phyloP scores from a whole-genome alignment of 2,329 filamentous ascomycete genomes.

The Neophaeococcomyces aloes region DNA sequence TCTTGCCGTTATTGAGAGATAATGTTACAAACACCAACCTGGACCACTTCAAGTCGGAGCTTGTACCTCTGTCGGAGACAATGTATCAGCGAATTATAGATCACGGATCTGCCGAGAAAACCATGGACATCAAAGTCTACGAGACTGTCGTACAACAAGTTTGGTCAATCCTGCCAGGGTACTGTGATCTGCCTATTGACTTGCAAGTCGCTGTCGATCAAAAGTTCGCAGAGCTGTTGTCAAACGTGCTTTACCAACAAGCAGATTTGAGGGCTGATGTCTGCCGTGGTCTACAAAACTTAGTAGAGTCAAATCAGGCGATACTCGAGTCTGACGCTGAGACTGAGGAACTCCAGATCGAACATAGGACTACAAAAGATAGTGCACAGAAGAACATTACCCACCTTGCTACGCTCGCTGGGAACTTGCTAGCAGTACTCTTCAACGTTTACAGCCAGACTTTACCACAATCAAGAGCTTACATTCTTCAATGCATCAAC shows the following conservation, averaged over 20 bases:
- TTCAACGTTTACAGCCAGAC: constrained; percentile 99
- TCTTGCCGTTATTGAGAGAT: constrained; percentile 83
- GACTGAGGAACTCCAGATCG: constrained; percentile 62
- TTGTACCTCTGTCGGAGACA: constrained; percentile 78
- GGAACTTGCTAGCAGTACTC: constrained; percentile 87
- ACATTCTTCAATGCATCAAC: constrained; percentile 89
- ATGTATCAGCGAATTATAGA: constrained; percentile 85
- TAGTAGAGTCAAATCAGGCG: constrained; percentile 85
- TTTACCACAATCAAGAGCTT: constrained; percentile 79
- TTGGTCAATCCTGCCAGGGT: constrained; percentile 87
- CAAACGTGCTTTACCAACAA: constrained; percentile 87
- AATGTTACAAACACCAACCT: constrained; percentile 81
- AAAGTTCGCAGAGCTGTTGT: constrained; percentile 75
- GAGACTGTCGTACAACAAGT: constrained; percentile 93
- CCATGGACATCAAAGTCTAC: constrained; percentile 94
- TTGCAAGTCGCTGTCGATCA: constrained; percentile 69
- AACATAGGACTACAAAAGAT: constrained; percentile 65
- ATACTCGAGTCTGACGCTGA: constrained; percentile 59
- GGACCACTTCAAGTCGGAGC: constrained; percentile 70
- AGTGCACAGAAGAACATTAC: constrained; percentile 68
- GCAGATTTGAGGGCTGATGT: constrained; percentile 76
- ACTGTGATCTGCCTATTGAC: constrained; percentile 86
- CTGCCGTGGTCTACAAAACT: constrained; percentile 71
- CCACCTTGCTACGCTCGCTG: constrained; percentile 68
- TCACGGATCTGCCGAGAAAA: constrained; percentile 72